Evolutionary conservation across 164 flowering plant genomes (phyloP).

Genomic region (Magnolia changhungtana): DNA sequence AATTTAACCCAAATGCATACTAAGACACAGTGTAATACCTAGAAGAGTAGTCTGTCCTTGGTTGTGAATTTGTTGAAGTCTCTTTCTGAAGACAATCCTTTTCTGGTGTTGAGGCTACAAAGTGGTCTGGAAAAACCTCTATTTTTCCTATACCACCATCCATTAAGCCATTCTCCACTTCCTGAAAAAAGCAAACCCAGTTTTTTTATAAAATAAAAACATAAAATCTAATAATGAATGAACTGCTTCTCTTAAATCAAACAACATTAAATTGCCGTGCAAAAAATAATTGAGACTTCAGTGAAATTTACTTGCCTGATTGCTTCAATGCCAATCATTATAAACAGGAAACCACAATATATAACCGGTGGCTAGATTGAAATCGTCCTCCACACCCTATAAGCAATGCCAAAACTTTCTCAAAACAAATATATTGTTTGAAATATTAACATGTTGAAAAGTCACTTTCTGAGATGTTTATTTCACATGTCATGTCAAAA

Average conservation of each 20-base stretch:
- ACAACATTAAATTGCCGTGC: neutral
- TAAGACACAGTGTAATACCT: conserved; percentile 29
- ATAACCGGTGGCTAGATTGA: neutral
- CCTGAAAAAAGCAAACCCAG: neutral
- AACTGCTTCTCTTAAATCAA: too few relatives aligned
- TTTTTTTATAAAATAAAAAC: neutral
- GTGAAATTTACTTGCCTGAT: neutral
- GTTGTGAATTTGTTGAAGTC: conserved; percentile 23
- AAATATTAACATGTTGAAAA: too few relatives aligned
- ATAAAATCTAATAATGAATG: neutral
- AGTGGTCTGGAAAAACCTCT: conserved; percentile 61
- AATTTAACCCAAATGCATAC: neutral
- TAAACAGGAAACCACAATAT: neutral
- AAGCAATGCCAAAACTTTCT: neutral
- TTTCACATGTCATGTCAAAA: too few relatives aligned
- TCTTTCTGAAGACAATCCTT: conserved; percentile 21
- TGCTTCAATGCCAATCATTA: neutral
- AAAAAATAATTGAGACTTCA: neutral
- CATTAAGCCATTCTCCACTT: conserved; percentile 42
- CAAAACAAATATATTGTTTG: too few relatives aligned
- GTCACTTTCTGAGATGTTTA: too few relatives aligned
- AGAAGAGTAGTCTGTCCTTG: conserved; percentile 26
- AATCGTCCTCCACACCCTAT: conserved; percentile 7
- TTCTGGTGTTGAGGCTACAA: conserved; percentile 46
- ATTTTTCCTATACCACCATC: conserved; percentile 59